Evolutionary conservation across 208 protist species (phyloP).

Genomic region (Trypanosoma caninum): DNA sequence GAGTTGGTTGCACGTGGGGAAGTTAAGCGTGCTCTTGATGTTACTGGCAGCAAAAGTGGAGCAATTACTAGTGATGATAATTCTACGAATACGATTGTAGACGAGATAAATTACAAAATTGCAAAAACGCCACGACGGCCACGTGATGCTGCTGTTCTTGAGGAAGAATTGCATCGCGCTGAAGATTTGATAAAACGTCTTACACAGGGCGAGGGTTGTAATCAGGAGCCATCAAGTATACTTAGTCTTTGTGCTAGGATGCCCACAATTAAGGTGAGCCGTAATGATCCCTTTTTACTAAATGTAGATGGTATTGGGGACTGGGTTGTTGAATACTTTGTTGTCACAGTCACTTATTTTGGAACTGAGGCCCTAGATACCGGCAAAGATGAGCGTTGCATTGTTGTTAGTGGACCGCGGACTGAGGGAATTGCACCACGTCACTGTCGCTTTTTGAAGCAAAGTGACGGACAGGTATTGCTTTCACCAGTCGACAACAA

Average conservation of each 20-base stretch:
- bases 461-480: slow-evolving; percentile 16
- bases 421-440: slow-evolving; percentile 16
- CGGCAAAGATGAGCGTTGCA: slow-evolving; percentile 5
- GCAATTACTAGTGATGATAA: background rate
- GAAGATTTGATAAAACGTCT: slow-evolving; percentile 65
- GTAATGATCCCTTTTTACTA: slow-evolving; percentile 55
- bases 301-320: slow-evolving; percentile 70
- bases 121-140: slow-evolving; percentile 6
- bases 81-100: background rate
- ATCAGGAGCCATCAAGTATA: slow-evolving; percentile 19
- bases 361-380: slow-evolving; percentile 18
- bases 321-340: slow-evolving; percentile 66
- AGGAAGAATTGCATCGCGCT: slow-evolving; percentile 44
- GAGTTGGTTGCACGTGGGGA: slow-evolving; percentile 18
- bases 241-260: slow-evolving; percentile 21
- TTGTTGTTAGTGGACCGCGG: slow-evolving; percentile 15
- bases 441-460: slow-evolving; percentile 26
- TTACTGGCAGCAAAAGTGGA: no score
- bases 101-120: slow-evolving; percentile 2
- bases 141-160: slow-evolving; percentile 38
- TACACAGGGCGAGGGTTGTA: slow-evolving; percentile 30
- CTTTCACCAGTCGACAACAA: slow-evolving; percentile 21
- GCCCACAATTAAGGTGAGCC: slow-evolving; percentile 17
- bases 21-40: background rate
- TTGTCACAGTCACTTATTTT: slow-evolving; percentile 28